Base-by-base conservation (phyloP, 2,329 filamentous ascomycete genomes). In the Polytolypa hystricis region DNA sequence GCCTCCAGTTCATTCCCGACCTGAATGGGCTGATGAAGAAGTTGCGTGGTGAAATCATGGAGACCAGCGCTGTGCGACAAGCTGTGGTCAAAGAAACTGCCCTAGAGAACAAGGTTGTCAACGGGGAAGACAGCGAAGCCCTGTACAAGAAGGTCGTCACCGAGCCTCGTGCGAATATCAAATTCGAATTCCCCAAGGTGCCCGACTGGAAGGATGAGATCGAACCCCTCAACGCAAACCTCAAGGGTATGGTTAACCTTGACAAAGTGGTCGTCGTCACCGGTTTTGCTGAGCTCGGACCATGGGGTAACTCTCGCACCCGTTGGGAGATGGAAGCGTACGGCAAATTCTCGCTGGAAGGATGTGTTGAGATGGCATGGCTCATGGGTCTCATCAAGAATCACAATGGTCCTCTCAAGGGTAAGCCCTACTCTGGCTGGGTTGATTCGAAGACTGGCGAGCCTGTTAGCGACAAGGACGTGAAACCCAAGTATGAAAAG, bases 361-460 rank as follows among this genome's bases (percentile, higher is more conserved):
- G 91, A 19, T 96, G 91, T 54, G 81, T 98, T 42, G 91, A 98
- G 65, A 98, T 98, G 91, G 87, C 91, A 20, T 98, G 91, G 91
- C 85, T 98, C 62, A 98, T 96, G 89, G 91, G 91, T 55, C 77
- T 96, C 42, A 96, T 98, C 69, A 95, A 89, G 73, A 93, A 98
- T 62, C 84, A 94, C 70, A 96, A 96, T 51, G 91, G 91, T 12
- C 79, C 81, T 20, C 77, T 98, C 59, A 98, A 98, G 70, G 91
- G 91, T 58, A 82, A 93, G 67, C 82, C 82, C 46, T 96, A 98
- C 67, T 85, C 89, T 48, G 91, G 91, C 50, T 98, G 69, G 84
- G 84, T 98, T 41, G 91, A 98, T 55, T 73, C 78, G 57, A 96
- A 96, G 74, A 80, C 84, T 37, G 84, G 84, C 29, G 89, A 96